These are phyloP conservation scores for Sonneratia alba DNA, from an alignment of 345 rosid genomes.

Conservation along the genomic window DNA sequence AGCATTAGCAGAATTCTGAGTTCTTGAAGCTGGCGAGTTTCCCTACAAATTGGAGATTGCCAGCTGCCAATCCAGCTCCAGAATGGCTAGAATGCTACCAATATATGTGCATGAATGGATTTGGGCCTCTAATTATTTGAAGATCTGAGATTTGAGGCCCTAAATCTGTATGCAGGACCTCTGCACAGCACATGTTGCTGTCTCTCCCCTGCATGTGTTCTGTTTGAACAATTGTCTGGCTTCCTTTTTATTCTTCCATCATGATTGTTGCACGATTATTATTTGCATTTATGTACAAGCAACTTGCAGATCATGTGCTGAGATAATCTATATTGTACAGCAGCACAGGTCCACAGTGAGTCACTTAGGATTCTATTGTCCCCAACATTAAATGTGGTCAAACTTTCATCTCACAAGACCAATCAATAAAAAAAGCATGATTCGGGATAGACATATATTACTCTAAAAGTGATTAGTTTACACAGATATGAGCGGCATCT, in stretches of 20 bases:
- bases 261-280: not conserved
- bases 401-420: conserved; percentile 3
- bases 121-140: not conserved
- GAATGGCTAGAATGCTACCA: too few species aligned
- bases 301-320: not conserved
- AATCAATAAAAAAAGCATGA: not conserved
- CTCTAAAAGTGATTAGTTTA: too few species aligned
- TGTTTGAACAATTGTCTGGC: not conserved
- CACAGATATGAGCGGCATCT: too few species aligned
- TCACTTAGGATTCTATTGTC: conserved; percentile 6
- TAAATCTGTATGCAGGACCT: not conserved
- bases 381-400: conserved; percentile 8
- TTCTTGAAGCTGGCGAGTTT: too few species aligned
- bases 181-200: too few species aligned
- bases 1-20: too few species aligned
- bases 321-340: not conserved
- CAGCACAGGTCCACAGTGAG: conserved; percentile 8
- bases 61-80: too few species aligned
- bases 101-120: too few species aligned
- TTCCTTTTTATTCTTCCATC: not conserved
- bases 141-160: not conserved
- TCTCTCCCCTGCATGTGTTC: not conserved
- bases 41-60: too few species aligned
- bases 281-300: conserved; percentile 1
- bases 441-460: not conserved